A percentile compares a stretch with the other conserved stretches of the same genome.
Conservation (phyloP, 768 basidiomycete species). For the Lactifluus subvellereus region DNA sequence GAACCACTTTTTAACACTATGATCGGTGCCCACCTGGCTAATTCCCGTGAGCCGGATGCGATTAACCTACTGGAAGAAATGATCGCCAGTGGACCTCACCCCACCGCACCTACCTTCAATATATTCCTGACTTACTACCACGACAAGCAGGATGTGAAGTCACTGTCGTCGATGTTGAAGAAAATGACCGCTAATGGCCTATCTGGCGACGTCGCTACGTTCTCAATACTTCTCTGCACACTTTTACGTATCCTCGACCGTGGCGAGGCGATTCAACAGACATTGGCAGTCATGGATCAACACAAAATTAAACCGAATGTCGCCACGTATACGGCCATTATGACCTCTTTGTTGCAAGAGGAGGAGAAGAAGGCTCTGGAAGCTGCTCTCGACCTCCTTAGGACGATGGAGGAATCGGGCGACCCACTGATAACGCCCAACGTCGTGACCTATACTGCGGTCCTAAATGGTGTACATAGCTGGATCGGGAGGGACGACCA, state of each 20-base stretch:
- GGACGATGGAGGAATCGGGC: constrained; percentile 61
- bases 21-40: constrained; percentile 56
- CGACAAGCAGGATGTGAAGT: constrained; percentile 55
- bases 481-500: constrained; percentile 44
- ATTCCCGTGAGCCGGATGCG: constrained; percentile 33
- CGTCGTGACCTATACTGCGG: constrained; percentile 76
- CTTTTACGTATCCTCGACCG: constrained; percentile 58
- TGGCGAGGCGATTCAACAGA: constrained; percentile 55
- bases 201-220: constrained; percentile 76
- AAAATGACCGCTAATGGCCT: constrained; percentile 50
- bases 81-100: constrained; percentile 45
- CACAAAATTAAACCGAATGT: constrained; percentile 70
- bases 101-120: constrained; percentile 77
- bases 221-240: constrained; percentile 78
- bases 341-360: constrained; percentile 63
- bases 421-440: constrained; percentile 48
- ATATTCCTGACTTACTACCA: constrained; percentile 67
- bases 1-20: constrained; percentile 64
- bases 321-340: constrained; percentile 73
- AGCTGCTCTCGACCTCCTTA: constrained; percentile 63
- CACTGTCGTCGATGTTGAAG: constrained; percentile 52
- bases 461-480: constrained; percentile 69
- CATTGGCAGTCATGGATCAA: constrained; percentile 69
- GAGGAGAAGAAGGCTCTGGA: constrained; percentile 47
- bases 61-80: constrained; percentile 37